Evolutionary conservation across 805 yeast genomes (phyloP).

Genomic region (Torulaspora maleeae): DNA sequence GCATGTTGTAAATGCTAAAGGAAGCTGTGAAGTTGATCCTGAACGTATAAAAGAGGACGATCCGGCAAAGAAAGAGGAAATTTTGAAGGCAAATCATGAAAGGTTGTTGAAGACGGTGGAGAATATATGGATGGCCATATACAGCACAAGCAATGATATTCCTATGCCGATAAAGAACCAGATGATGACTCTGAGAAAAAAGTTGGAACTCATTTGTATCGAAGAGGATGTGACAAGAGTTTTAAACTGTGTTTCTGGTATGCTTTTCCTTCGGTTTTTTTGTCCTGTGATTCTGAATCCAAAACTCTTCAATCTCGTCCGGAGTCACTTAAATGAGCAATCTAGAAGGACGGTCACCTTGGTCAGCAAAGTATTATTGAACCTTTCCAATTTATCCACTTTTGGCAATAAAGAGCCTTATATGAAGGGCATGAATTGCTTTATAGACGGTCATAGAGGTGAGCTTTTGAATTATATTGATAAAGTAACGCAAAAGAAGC

Average conservation of each 20-base stretch:
- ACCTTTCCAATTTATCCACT: conserved; percentile 67
- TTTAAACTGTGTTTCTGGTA: conserved; percentile 74
- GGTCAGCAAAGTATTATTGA: conserved; percentile 72
- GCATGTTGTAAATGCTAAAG: conserved; percentile 46
- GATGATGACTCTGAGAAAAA: conserved; percentile 56
- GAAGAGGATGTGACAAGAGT: conserved; percentile 44
- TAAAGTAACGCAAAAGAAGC: conserved; percentile 61
- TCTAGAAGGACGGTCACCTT: conserved; percentile 75
- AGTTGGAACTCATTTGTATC: conserved; percentile 55
- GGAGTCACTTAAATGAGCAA: conserved; percentile 63
- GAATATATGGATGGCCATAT: conserved; percentile 63
- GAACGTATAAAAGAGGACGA: conserved; percentile 41
- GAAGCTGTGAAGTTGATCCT: conserved; percentile 82
- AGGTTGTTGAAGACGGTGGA: conserved; percentile 49
- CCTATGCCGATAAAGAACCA: conserved; percentile 64
- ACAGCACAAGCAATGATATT: conserved; percentile 63
- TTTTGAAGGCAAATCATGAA: conserved; percentile 45
- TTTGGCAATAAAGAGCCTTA: conserved; percentile 86
- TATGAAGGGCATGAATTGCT: conserved; percentile 62
- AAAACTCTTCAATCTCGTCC: conserved; percentile 68
- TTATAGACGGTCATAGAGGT: conserved; percentile 51
- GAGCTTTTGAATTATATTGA: conserved; percentile 69
- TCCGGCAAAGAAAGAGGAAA: conserved; percentile 37
- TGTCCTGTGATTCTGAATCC: conserved; percentile 94
- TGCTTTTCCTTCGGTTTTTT: conserved; percentile 75